Percentiles rank a stretch among this genome's conserved stretches.
phyloP scores from a whole-genome alignment of 2,329 filamentous ascomycete species.

The Simplicillium sp. region DNA sequence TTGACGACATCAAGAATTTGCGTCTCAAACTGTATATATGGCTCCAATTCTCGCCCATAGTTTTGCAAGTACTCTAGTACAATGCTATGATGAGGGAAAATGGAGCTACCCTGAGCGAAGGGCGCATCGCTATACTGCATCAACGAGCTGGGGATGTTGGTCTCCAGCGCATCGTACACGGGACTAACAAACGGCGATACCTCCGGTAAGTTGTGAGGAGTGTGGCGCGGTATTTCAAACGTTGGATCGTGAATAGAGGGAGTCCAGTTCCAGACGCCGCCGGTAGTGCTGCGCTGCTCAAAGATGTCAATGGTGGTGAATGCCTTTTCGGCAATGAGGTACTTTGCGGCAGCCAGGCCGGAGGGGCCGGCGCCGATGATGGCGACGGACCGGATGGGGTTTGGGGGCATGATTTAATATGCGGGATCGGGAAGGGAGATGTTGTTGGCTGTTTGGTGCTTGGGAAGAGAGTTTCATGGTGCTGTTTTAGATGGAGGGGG shows the following conservation, averaged over 20 bases:
- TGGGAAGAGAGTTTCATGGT: background rate
- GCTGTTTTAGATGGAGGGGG: background rate
- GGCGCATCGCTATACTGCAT: constrained; percentile 60
- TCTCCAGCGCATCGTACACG: constrained; percentile 61
- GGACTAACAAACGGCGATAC: constrained; percentile 54
- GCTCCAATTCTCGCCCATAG: constrained; percentile 51
- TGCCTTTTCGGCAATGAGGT: constrained; percentile 47
- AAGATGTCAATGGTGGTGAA: constrained; percentile 59
- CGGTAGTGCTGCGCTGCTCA: constrained; percentile 56
- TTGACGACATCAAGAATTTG: constrained; percentile 43
- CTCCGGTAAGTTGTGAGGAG: constrained; percentile 22
- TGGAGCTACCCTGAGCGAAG: constrained; percentile 46
- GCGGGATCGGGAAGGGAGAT: background rate
- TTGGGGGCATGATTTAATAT: background rate
- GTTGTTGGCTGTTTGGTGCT: background rate
- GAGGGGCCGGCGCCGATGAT: constrained; percentile 66
- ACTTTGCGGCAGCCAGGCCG: constrained; percentile 51
- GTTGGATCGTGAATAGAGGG: constrained; percentile 13
- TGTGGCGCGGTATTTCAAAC: constrained; percentile 19
- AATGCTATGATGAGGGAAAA: constrained; percentile 57
- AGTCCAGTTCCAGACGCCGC: constrained; percentile 67
- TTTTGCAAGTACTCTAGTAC: constrained; percentile 57
- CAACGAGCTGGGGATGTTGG: constrained; percentile 63
- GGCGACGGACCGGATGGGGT: constrained; percentile 41
- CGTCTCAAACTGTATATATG: constrained; percentile 49